Base-by-base conservation (phyloP, 352 stramenopile genomes). In the Bremia lactucae region DNA sequence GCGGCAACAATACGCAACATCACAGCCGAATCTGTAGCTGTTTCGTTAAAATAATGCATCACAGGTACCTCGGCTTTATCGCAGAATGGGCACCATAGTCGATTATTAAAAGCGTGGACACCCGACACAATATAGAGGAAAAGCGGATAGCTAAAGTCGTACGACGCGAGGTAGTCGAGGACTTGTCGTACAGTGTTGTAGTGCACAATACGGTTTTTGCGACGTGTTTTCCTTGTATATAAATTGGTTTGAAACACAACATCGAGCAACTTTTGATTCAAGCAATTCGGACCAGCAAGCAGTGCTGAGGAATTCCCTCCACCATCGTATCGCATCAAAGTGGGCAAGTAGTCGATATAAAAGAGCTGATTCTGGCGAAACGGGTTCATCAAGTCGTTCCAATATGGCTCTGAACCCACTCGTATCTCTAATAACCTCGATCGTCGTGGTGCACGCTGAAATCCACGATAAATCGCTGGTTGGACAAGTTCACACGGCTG, bases 351-450 rank as follows among this genome's bases (percentile, higher is more conserved):
- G 59, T 85, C 72, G 23, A 90, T 86, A 55, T 87, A 87, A 45
- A 90, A 86, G 24, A 86, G 55, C 48, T 85, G 70, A 43, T 87
- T 86, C 54, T 87, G 73, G 18, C 64, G 58, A 47, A 90, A 90
- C 20, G 65, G 53, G 34, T 90, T 90, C 49, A 68, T 67, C 39
- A 83, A 52, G 50, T 90, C 62, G 50, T 75, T 72, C 77, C 77
- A 90, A 21, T 83, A 69, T 2, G 45, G 43, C 8, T 73, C 43
- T 1, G 62, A 41, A 0, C 77, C 77, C 0, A 87, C 56, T 36
- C 73, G 74, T 26, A 90, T 81, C 49, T 90, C 77, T 15, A 85
- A 55, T 21, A 90, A 45, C 10, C 69, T 64, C 3, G 74, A 83
- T 40, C 71, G 58, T 14, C 67, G 52, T 10, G 77, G 77, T 10